Percentiles rank a stretch among this genome's conserved stretches.
Evolutionary conservation across 371 early-diverging fungal genomes (phyloP).

Genomic region (Mortierella sp.): DNA sequence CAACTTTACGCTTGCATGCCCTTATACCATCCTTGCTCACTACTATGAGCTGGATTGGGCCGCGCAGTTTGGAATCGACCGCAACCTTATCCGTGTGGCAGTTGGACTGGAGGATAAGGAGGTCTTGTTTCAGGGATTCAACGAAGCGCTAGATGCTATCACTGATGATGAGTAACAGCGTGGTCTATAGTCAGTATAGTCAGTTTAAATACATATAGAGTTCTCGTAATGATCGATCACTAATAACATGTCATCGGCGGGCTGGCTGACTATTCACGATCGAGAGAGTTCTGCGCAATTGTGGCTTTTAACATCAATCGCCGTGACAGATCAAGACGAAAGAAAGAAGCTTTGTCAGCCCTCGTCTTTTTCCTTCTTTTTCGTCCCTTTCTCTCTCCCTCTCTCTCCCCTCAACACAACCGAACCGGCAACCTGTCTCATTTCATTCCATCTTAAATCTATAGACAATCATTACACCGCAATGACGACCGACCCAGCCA

Average conservation of each 20-base stretch:
- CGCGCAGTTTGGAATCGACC: conserved; percentile 81
- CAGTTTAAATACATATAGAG: background rate
- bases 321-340: background rate
- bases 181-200: background rate
- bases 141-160: conserved; percentile 78
- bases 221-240: background rate
- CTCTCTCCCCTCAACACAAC: background rate
- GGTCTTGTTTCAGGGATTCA: conserved; percentile 73
- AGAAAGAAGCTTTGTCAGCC: background rate
- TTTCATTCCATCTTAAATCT: background rate
- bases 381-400: background rate
- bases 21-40: conserved; percentile 96
- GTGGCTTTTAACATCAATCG: conserved; percentile 3
- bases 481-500: conserved; percentile 11
- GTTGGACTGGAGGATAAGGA: conserved; percentile 89
- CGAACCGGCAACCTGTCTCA: background rate
- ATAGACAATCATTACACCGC: conserved; percentile 6
- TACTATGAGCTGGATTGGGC: conserved; percentile 95
- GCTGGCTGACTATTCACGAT: background rate
- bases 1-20: conserved; percentile 94
- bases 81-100: conserved; percentile 86
- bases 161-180: conserved; percentile 12
- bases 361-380: background rate
- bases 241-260: background rate
- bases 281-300: conserved; percentile 5